These are phyloP conservation scores for Tulasnella sp. DNA, from an alignment of 768 basidiomycete genomes.

Conservation along the genomic window DNA sequence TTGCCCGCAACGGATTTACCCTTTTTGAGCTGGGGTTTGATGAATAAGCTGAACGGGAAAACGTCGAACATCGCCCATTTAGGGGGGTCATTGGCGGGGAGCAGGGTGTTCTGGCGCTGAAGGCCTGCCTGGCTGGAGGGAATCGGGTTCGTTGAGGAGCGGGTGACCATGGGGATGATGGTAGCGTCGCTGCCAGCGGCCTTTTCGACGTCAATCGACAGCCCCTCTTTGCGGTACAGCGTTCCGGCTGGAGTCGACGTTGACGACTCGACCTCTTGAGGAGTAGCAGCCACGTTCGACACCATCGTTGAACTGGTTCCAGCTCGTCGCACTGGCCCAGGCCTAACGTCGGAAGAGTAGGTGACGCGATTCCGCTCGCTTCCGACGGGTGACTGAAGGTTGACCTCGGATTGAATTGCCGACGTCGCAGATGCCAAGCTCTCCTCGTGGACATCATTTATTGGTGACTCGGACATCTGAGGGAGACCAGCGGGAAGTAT, in stretches of 20 bases:
- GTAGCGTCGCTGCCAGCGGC: neutral
- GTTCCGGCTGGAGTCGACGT: neutral
- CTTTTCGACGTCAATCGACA: conserved; percentile 15
- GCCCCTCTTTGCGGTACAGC: neutral
- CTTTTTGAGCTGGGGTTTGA: conserved; percentile 51
- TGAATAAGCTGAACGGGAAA: conserved; percentile 69
- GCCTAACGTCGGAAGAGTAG: neutral
- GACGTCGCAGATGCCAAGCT: neutral
- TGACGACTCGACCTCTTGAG: neutral
- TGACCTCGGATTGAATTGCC: neutral
- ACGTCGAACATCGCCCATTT: conserved; percentile 64
- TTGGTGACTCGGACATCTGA: neutral
- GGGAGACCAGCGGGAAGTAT: conserved; percentile 37
- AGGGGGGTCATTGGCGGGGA: conserved; percentile 60
- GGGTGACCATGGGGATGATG: neutral
- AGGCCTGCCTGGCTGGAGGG: neutral
- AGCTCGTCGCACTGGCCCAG: neutral
- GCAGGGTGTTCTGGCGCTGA: conserved; percentile 54
- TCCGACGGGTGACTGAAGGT: neutral
- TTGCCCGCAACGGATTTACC: conserved; percentile 63
- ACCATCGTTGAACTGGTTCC: neutral
- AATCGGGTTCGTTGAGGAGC: neutral
- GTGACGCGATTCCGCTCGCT: neutral
- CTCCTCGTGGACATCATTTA: neutral
- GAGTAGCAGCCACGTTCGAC: neutral